These are phyloP conservation scores for Phyllosticta ampelicida DNA, from an alignment of 2,329 filamentous ascomycete species.

Conservation along the genomic window DNA sequence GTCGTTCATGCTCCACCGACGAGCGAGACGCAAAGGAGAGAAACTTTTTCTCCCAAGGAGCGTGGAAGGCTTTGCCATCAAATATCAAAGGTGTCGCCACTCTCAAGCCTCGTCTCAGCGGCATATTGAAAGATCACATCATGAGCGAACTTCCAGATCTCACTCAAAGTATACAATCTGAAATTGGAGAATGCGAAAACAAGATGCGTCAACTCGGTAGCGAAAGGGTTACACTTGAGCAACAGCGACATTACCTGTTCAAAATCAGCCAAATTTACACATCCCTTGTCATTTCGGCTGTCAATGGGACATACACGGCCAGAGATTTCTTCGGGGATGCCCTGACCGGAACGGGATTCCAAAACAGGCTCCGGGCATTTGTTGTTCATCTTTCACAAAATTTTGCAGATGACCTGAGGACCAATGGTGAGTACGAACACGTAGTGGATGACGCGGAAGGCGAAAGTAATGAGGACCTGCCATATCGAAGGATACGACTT, in stretches of 20 bases:
- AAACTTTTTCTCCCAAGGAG: conserved; percentile 22
- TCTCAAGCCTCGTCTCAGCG: conserved; percentile 36
- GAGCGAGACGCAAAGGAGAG: conserved; percentile 30
- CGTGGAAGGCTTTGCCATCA: conserved; percentile 20
- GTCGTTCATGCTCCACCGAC: conserved; percentile 22
- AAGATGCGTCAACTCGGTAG: conserved; percentile 40
- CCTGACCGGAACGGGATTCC: conserved; percentile 2
- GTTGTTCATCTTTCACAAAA: conserved; percentile 38
- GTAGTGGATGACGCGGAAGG: conserved; percentile 25
- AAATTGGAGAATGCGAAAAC: conserved; percentile 23
- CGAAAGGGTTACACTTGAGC: conserved; percentile 34
- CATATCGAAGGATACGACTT: too few species aligned
- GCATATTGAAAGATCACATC: conserved; percentile 26
- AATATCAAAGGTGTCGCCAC: conserved; percentile 36
- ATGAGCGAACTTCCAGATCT: conserved; percentile 21
- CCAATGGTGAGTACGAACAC: conserved; percentile 28
- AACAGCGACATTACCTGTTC: conserved; percentile 39
- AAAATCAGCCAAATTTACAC: conserved; percentile 35
- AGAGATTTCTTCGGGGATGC: background rate
- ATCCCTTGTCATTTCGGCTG: conserved; percentile 33
- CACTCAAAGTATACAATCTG: conserved; percentile 32
- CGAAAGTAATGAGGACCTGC: too few species aligned
- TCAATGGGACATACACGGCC: conserved; percentile 31
- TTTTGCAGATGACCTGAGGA: conserved; percentile 35
- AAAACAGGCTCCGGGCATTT: conserved; percentile 39